A percentile compares a stretch with the other conserved stretches of the same genome.
Evolutionary conservation across 768 basidiomycete genomes (phyloP).

Genomic region (Hydnomerulius pinastri): DNA sequence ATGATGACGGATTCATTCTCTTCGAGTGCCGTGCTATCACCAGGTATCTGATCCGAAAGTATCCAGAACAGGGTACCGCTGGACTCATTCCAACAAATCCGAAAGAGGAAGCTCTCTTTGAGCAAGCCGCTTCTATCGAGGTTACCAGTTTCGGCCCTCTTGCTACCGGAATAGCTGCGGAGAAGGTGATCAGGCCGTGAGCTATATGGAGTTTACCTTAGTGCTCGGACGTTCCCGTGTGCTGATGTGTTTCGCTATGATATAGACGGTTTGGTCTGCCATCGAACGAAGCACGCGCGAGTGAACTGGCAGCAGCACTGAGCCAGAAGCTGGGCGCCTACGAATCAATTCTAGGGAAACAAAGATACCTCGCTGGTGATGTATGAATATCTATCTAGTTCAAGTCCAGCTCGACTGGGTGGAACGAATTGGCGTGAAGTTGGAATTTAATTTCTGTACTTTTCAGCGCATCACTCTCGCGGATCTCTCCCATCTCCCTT

Average conservation of each 20-base stretch:
- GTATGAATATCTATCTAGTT: too few relatives aligned
- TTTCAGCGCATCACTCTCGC: slow-evolving; percentile 44
- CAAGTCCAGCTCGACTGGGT: too few relatives aligned
- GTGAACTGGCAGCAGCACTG: slow-evolving; percentile 30
- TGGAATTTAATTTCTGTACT: too few relatives aligned
- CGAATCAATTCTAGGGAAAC: slow-evolving; percentile 56
- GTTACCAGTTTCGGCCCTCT: slow-evolving; percentile 47
- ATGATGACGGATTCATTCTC: slow-evolving; percentile 58
- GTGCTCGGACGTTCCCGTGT: neutral
- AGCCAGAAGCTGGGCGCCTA: slow-evolving; percentile 51
- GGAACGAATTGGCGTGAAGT: too few relatives aligned
- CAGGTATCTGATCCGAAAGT: slow-evolving; percentile 55
- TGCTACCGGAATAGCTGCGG: slow-evolving; percentile 39
- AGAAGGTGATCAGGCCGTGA: slow-evolving; percentile 50
- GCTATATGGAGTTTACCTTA: slow-evolving; percentile 18
- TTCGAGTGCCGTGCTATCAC: slow-evolving; percentile 57
- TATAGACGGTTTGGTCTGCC: slow-evolving; percentile 12
- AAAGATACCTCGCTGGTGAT: slow-evolving; percentile 50
- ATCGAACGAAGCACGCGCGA: slow-evolving; percentile 32
- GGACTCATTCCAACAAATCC: slow-evolving; percentile 44
- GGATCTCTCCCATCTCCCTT: slow-evolving; percentile 56
- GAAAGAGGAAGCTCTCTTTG: slow-evolving; percentile 16
- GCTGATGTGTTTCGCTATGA: neutral
- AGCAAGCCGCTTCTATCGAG: slow-evolving; percentile 44
- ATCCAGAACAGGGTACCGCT: slow-evolving; percentile 44